A percentile compares a stretch with the other conserved stretches of the same genome.
These are phyloP conservation scores for Crassisporium funariophilum DNA, from an alignment of 768 basidiomycete species.

Conservation along the genomic window DNA sequence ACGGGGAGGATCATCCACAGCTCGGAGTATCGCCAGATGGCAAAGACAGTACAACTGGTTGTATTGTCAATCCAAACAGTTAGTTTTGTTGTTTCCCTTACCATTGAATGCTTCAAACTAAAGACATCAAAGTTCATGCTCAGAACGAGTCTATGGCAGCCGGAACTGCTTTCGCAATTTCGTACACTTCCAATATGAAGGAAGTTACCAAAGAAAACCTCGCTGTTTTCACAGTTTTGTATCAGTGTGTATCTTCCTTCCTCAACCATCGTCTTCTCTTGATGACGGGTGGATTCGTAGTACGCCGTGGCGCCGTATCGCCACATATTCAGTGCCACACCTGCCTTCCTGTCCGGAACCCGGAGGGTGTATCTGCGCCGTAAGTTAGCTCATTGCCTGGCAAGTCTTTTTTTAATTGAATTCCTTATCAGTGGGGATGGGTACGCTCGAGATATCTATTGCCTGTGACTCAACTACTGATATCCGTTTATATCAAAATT, in stretches of 20 bases:
- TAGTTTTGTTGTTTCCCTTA: constrained; percentile 7
- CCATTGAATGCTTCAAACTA: background rate
- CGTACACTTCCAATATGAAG: constrained; percentile 41
- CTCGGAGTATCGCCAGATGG: constrained; percentile 28
- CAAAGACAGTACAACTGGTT: constrained; percentile 25
- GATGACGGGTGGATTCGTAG: constrained; percentile 20
- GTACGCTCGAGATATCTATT: constrained; percentile 23
- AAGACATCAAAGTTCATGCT: constrained; percentile 39
- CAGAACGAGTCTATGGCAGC: constrained; percentile 48
- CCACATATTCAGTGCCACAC: constrained; percentile 42
- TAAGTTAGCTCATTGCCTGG: constrained; percentile 21
- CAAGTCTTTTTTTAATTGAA: background rate
- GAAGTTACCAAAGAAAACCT: constrained; percentile 44
- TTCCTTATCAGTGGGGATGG: constrained; percentile 44
- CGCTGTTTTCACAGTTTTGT: constrained; percentile 44
- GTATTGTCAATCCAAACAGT: constrained; percentile 41
- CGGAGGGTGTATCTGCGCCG: constrained; percentile 45
- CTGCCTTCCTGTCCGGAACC: constrained; percentile 43
- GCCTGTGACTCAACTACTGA: background rate
- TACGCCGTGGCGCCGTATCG: constrained; percentile 45
- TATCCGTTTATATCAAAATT: background rate
- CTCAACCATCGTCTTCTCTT: background rate
- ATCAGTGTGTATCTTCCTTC: constrained; percentile 31
- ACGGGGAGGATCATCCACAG: constrained; percentile 38
- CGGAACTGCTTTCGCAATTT: constrained; percentile 49